These are phyloP conservation scores for Debaryomyces coudertii DNA, from an alignment of 1,139 yeast species.

Conservation along the genomic window DNA sequence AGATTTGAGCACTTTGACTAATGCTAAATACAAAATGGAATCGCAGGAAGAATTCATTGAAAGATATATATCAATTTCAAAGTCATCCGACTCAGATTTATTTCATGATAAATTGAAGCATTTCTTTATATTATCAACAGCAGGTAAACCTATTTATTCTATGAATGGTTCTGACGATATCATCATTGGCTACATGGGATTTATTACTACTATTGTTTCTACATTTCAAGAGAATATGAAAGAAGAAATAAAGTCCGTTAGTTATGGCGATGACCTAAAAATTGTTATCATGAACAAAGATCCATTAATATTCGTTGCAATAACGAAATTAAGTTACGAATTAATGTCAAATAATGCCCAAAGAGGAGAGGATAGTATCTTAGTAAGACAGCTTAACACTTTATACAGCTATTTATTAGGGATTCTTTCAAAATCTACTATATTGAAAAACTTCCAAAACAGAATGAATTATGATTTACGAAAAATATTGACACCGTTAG, in stretches of 20 bases:
- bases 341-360: constrained; percentile 17
- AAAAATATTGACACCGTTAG: constrained; percentile 70
- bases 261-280: constrained; percentile 40
- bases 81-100: constrained; percentile 22
- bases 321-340: constrained; percentile 54
- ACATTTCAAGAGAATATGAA: constrained; percentile 53
- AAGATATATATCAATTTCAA: constrained; percentile 25
- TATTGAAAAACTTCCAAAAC: constrained; percentile 65
- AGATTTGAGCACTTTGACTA: constrained; percentile 3
- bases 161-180: constrained; percentile 75
- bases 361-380: constrained; percentile 34
- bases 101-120: constrained; percentile 61
- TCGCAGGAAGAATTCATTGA: constrained; percentile 19
- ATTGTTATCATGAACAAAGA: constrained; percentile 64
- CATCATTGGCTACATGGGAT: constrained; percentile 74
- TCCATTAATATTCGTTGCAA: constrained; percentile 77
- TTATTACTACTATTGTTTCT: constrained; percentile 67
- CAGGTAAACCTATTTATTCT: constrained; percentile 92
- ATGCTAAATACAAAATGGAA: not conserved
- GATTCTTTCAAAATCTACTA: constrained; percentile 75
- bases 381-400: constrained; percentile 70
- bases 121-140: constrained; percentile 80
- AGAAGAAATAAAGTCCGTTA: constrained; percentile 34
- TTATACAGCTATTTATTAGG: constrained; percentile 79
- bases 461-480: constrained; percentile 84